A percentile compares a stretch with the other conserved stretches of the same genome.
phyloP scores from a whole-genome alignment of 495 filamentous ascomycete genomes.

The Penicillium subrubescens region DNA sequence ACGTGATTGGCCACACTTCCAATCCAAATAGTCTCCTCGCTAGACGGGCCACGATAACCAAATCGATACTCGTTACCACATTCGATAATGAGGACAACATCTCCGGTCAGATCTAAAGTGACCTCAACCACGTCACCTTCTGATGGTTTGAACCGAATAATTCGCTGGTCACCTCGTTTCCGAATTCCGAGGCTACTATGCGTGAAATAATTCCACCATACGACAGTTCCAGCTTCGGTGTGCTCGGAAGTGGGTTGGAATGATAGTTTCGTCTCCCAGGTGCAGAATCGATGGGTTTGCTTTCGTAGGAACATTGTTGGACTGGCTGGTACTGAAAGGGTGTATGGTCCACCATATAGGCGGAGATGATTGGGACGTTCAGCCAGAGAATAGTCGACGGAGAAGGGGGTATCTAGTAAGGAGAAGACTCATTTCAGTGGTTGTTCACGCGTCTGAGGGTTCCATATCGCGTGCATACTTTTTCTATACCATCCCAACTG shows the following conservation, averaged over 20 bases:
- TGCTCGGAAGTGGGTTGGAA: constrained; percentile 32
- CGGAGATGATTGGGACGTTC: constrained; percentile 39
- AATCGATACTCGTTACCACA: constrained; percentile 34
- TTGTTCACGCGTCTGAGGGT: too few relatives aligned
- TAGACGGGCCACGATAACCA: constrained; percentile 26
- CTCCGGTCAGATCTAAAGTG: constrained; percentile 1
- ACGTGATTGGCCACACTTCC: constrained; percentile 27
- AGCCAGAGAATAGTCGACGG: constrained; percentile 38
- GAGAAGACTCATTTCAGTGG: neutral
- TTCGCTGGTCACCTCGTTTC: constrained; percentile 11
- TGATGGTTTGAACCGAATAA: constrained; percentile 29
- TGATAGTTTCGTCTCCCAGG: constrained; percentile 37
- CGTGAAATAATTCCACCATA: constrained; percentile 48
- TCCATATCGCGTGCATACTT: constrained; percentile 23
- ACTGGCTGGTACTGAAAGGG: constrained; percentile 40
- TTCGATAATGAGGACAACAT: constrained; percentile 29
- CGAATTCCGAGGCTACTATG: constrained; percentile 41
- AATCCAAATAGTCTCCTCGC: constrained; percentile 26
- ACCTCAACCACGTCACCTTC: constrained; percentile 19
- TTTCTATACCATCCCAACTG: constrained; percentile 49
- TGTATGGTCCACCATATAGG: constrained; percentile 45
- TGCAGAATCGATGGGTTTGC: constrained; percentile 37
- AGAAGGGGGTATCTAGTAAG: constrained; percentile 32
- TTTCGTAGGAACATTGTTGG: constrained; percentile 49
- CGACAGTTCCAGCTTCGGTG: constrained; percentile 42